Evolutionary conservation across 2,329 filamentous ascomycete genomes (phyloP).

Genomic region (Beauveria sp.): DNA sequence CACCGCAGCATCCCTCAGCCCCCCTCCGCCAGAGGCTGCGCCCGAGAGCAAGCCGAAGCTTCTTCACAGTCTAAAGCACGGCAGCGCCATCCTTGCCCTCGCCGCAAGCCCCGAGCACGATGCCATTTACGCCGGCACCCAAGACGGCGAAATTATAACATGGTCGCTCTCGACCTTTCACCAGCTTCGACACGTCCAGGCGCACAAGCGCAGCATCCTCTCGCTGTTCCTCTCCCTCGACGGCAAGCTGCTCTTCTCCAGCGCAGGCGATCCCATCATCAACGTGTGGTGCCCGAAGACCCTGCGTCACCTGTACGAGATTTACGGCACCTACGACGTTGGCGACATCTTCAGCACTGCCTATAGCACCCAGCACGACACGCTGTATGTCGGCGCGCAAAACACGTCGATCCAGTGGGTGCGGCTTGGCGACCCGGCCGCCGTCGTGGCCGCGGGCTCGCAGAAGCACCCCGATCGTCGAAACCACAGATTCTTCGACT

Average conservation of each 20-base stretch:
- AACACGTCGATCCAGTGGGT: slow-evolving; percentile 96
- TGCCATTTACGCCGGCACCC: slow-evolving; percentile 84
- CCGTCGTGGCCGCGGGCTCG: slow-evolving; percentile 52
- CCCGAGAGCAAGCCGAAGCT: slow-evolving; percentile 46
- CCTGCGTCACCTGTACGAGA: slow-evolving; percentile 72
- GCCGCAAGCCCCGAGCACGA: slow-evolving; percentile 70
- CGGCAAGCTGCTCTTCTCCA: slow-evolving; percentile 74
- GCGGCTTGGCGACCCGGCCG: slow-evolving; percentile 56
- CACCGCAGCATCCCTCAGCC: not conserved
- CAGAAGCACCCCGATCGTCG: slow-evolving; percentile 66
- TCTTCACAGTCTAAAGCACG: slow-evolving; percentile 67
- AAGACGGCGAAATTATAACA: slow-evolving; percentile 85
- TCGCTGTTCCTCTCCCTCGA: slow-evolving; percentile 75
- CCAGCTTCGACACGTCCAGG: slow-evolving; percentile 69
- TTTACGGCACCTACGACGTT: slow-evolving; percentile 89
- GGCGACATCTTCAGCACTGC: slow-evolving; percentile 95
- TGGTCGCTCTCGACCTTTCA: slow-evolving; percentile 89
- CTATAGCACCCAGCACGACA: slow-evolving; percentile 72
- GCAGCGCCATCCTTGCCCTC: slow-evolving; percentile 74
- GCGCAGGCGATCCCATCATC: slow-evolving; percentile 85
- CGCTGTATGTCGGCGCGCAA: slow-evolving; percentile 84
- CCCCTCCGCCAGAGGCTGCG: not conserved
- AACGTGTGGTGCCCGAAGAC: slow-evolving; percentile 84
- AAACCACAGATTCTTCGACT: slow-evolving; percentile 89
- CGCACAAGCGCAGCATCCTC: slow-evolving; percentile 85